Percentiles rank a stretch among this genome's conserved stretches.
Conservation (phyloP, 2,329 filamentous ascomycete genomes). For the Ophiocordyceps australis region DNA sequence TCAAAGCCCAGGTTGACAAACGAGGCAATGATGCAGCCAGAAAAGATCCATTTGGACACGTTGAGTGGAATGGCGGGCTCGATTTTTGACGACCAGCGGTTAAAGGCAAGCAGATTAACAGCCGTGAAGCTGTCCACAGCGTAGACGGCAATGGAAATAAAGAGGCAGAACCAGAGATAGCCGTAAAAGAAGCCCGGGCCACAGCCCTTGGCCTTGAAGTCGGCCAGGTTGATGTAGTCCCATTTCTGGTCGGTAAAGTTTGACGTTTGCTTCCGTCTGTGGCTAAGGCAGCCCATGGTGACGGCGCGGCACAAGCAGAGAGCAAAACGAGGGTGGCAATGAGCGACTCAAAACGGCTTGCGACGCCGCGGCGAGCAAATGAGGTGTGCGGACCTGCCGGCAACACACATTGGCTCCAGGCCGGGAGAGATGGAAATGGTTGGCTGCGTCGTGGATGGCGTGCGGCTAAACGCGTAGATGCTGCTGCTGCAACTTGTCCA, state of each 20-base stretch:
- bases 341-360: too few species aligned
- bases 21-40: conserved; percentile 78
- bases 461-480: too few species aligned
- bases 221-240: conserved; percentile 64
- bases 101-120: conserved; percentile 75
- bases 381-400: too few species aligned
- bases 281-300: conserved; percentile 49
- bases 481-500: too few species aligned
- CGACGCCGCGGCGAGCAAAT: too few species aligned
- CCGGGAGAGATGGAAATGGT: too few species aligned
- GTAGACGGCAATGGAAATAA: conserved; percentile 72
- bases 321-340: too few species aligned
- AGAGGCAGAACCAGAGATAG: conserved; percentile 65
- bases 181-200: conserved; percentile 63
- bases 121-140: conserved; percentile 85
- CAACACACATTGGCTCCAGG: too few species aligned
- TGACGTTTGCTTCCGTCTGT: conserved; percentile 40
- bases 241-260: conserved; percentile 77
- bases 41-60: conserved; percentile 89
- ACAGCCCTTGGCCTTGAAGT: conserved; percentile 74
- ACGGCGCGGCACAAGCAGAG: conserved; percentile 2
- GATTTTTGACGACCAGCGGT: conserved; percentile 75
- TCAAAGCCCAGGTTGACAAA: conserved; percentile 69
- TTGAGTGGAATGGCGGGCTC: conserved; percentile 58
- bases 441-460: too few species aligned